These are phyloP conservation scores for Linum trigynum DNA, from an alignment of 345 rosid genomes.

Conservation along the genomic window DNA sequence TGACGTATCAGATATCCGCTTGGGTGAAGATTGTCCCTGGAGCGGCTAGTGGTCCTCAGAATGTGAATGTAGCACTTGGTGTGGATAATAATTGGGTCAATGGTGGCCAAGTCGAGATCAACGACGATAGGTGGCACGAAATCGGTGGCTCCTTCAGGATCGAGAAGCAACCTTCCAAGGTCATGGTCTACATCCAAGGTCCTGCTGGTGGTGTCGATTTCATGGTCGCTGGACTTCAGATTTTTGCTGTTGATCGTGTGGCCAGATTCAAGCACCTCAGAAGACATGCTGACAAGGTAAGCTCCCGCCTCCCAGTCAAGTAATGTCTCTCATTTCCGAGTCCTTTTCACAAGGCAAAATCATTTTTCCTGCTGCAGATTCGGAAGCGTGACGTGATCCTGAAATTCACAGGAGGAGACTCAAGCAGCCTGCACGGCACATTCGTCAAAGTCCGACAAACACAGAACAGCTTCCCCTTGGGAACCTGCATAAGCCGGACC, in stretches of 20 bases:
- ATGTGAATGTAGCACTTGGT: constrained; percentile 73
- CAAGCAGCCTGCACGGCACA: constrained; percentile 35
- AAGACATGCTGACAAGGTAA: constrained; percentile 62
- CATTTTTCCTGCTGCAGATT: constrained; percentile 37
- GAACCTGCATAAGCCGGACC: constrained; percentile 73
- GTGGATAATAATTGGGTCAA: constrained; percentile 88
- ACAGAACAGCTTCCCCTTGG: constrained; percentile 67
- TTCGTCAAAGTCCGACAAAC: constrained; percentile 53
- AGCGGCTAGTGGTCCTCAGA: constrained; percentile 50
- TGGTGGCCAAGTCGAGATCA: constrained; percentile 78
- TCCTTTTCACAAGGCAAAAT: neutral
- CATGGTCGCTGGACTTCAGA: constrained; percentile 77
- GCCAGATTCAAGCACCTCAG: constrained; percentile 55
- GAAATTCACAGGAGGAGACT: constrained; percentile 44
- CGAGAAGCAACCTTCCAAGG: constrained; percentile 69
- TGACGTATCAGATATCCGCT: constrained; percentile 87
- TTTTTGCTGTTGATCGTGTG: constrained; percentile 60
- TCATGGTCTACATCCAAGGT: constrained; percentile 81
- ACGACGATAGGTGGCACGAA: constrained; percentile 78
- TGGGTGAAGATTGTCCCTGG: constrained; percentile 73
- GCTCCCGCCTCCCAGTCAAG: neutral
- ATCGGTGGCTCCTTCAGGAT: constrained; percentile 83
- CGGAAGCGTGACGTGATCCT: constrained; percentile 72
- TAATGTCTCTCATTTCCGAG: constrained; percentile 3
- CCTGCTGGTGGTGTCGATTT: constrained; percentile 68